These are phyloP conservation scores for Aristolochia californica DNA, from an alignment of 164 flowering plant species.

Conservation along the genomic window DNA sequence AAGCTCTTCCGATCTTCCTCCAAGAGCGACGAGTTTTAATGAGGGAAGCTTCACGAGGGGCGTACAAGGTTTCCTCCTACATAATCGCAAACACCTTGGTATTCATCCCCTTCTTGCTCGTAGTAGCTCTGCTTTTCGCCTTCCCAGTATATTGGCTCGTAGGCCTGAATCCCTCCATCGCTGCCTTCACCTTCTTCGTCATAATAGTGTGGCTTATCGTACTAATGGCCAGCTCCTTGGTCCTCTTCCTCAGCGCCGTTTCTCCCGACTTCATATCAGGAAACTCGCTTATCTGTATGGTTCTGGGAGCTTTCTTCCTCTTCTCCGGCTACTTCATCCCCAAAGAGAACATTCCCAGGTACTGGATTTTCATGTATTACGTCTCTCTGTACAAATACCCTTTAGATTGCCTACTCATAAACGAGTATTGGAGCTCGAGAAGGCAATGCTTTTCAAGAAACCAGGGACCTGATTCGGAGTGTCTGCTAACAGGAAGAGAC, in stretches of 20 bases:
- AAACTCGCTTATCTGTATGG: constrained; percentile 76
- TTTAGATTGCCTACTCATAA: constrained; percentile 55
- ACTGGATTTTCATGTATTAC: constrained; percentile 93
- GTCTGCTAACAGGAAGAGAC: constrained; percentile 58
- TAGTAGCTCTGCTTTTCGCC: constrained; percentile 59
- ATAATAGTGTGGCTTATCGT: constrained; percentile 81
- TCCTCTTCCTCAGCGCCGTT: constrained; percentile 74
- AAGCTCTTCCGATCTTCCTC: constrained; percentile 88
- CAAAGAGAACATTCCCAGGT: constrained; percentile 72
- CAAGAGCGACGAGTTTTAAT: constrained; percentile 74
- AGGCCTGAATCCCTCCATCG: constrained; percentile 67
- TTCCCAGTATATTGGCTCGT: constrained; percentile 83
- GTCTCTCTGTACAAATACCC: constrained; percentile 80
- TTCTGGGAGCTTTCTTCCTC: constrained; percentile 81
- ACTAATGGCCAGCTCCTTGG: constrained; percentile 83
- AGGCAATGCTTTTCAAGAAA: constrained; percentile 50
- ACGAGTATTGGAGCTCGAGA: constrained; percentile 70
- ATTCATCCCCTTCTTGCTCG: constrained; percentile 69
- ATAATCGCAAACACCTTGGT: constrained; percentile 77
- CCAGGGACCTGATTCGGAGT: constrained; percentile 12
- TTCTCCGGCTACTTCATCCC: constrained; percentile 98
- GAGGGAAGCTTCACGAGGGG: constrained; percentile 82
- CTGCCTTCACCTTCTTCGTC: constrained; percentile 58
- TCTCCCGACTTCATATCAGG: constrained; percentile 85
- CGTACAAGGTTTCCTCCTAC: constrained; percentile 80